These are phyloP conservation scores for Fraxinus floribunda DNA, from an alignment of 305 asterid species.

Conservation along the genomic window DNA sequence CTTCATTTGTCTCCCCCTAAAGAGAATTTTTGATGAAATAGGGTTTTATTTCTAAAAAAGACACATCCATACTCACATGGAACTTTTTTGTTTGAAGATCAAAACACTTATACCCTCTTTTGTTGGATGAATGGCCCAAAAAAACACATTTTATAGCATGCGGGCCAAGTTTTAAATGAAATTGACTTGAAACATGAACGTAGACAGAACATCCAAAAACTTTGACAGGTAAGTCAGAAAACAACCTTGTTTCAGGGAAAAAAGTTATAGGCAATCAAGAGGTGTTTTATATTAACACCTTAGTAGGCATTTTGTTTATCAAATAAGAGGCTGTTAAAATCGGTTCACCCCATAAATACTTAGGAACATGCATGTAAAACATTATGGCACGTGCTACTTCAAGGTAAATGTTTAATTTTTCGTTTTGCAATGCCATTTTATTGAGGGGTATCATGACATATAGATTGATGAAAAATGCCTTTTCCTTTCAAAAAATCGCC, in stretches of 20 bases:
- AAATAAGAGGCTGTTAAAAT: background rate
- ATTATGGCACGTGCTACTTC: background rate
- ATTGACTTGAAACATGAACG: background rate
- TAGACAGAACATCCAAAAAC: background rate
- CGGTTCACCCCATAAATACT: background rate
- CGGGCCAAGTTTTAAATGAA: background rate
- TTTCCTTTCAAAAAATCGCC: background rate
- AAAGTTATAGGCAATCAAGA: background rate
- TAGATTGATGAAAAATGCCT: background rate
- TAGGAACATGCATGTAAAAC: background rate
- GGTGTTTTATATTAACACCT: background rate
- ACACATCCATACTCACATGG: background rate
- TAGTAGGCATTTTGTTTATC: background rate
- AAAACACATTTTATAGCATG: background rate
- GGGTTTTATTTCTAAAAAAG: background rate
- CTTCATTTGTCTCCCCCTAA: background rate
- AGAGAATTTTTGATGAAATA: background rate
- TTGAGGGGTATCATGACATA: background rate
- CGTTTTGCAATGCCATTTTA: background rate
- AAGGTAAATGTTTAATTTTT: background rate
- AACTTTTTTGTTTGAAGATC: background rate
- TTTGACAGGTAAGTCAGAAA: background rate
- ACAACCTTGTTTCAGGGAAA: background rate
- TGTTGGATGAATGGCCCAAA: background rate
- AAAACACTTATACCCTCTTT: background rate